Conservation (phyloP, 768 basidiomycete species). For the Botryobasidium botryosum region DNA sequence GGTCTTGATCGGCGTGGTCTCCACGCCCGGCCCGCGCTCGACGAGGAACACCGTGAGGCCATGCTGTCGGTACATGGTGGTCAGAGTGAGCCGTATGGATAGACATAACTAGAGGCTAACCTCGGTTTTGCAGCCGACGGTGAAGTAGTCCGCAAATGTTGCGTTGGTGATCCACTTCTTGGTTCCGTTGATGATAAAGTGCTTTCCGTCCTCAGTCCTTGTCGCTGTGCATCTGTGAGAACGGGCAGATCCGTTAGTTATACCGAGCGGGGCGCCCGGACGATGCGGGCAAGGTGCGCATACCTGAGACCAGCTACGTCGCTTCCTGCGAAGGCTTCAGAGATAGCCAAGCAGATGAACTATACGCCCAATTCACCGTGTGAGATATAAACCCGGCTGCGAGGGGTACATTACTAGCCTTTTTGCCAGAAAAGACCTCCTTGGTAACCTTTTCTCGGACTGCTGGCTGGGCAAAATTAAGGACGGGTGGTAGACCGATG, state of each 20-base stretch:
- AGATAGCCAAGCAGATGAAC: conserved; percentile 75
- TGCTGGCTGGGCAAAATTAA: conserved; percentile 56
- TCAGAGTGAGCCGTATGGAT: neutral
- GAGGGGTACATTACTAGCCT: conserved; percentile 17
- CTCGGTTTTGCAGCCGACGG: conserved; percentile 55
- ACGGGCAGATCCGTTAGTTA: neutral
- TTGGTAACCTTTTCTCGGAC: conserved; percentile 29
- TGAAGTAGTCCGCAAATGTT: conserved; percentile 34
- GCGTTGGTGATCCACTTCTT: conserved; percentile 77
- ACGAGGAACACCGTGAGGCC: conserved; percentile 78
- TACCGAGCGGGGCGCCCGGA: neutral
- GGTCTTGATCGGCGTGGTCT: conserved; percentile 77
- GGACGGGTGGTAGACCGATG: conserved; percentile 69
- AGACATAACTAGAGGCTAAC: conserved; percentile 16
- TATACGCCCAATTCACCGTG: conserved; percentile 8
- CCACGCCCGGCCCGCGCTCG: conserved; percentile 63
- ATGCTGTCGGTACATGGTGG: too few relatives aligned
- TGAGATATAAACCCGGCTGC: neutral
- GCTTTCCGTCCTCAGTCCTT: conserved; percentile 46
- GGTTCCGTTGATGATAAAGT: conserved; percentile 72
- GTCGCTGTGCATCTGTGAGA: conserved; percentile 61
- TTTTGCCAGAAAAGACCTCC: conserved; percentile 56
- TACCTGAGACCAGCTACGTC: conserved; percentile 64
- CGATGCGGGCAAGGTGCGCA: conserved; percentile 3
- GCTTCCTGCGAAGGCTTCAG: conserved; percentile 75